Base-by-base conservation (phyloP, 2,329 filamentous ascomycete genomes). In the Colletotrichum navitas region DNA sequence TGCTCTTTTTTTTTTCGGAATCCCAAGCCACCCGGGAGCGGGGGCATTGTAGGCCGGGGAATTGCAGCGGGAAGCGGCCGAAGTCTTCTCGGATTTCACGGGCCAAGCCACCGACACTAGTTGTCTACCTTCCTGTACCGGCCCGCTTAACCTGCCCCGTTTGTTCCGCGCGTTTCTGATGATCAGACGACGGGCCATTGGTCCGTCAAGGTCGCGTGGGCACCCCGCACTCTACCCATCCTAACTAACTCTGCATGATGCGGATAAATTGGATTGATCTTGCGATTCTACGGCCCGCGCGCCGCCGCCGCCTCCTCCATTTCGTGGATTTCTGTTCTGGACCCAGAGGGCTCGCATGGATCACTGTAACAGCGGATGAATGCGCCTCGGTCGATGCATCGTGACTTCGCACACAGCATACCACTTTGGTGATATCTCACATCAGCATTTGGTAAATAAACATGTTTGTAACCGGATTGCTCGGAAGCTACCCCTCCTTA, bases 221-320 rank as follows among this genome's bases (percentile, higher is more conserved):
- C 59, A 54, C 65, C 69, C 69, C 65, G 68, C 68, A 71, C 39
- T 56, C n/a, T 10, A 8, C 18, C 32, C 32, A n/a, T 54, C 32
- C 32, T 3, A 21, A 6, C 39, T 16, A 2, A 18, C 24, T 59
- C 63, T 54, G 52, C 52, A 63, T 51, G 58, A 63, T 47, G 51
- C 32, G 14, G 39, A 45, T 56, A 5, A 24, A 21, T 32, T 63
- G 21, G 39, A 3, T 32, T 26, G 18, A 29, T 14, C 39, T 11
- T 18, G 39, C 47, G 36, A 26, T 32, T 24, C 34, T 52, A 26
- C 14, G 26, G 10, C 43, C 51, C 51, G 49, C 26, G 58, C 43
- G 39, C 52, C 39, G 3, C 32, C 32, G 32, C 45, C 32, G 29
- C 8, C 5, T 49, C 12, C 5, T 29, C 58, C 14, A 11, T 16